Evolutionary conservation across 306 rosid genomes (phyloP).

Genomic region (Glycine latifolia): DNA sequence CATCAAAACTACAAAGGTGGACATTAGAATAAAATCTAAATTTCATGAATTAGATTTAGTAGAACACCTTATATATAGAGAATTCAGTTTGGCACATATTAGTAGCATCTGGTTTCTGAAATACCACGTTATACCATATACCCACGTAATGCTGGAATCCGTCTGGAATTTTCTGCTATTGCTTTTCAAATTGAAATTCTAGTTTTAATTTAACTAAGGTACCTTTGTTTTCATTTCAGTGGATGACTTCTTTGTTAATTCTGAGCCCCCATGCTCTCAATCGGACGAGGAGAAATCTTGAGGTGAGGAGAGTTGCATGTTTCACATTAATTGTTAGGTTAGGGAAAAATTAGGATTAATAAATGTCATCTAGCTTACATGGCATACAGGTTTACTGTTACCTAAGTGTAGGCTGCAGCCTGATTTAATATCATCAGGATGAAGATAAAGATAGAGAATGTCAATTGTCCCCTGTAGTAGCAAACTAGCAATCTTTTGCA

Average conservation of each 20-base stretch:
- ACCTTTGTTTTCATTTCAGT: conserved; percentile 59
- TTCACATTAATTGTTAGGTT: conserved; percentile 56
- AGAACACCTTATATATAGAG: neutral
- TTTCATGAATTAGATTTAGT: neutral
- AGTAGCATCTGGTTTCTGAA: neutral
- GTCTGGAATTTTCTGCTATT: too few species aligned
- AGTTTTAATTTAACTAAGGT: conserved; percentile 22
- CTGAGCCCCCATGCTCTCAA: conserved; percentile 80
- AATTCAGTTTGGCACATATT: neutral
- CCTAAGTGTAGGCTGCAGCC: conserved; percentile 50
- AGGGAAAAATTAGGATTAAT: conserved; percentile 52
- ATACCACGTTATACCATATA: neutral
- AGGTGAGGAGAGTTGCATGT: conserved; percentile 50
- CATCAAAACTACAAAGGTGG: neutral
- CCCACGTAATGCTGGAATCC: neutral
- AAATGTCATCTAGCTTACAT: conserved; percentile 51
- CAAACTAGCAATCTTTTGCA: conserved; percentile 47
- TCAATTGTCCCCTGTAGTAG: conserved; percentile 41
- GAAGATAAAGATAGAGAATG: conserved; percentile 50
- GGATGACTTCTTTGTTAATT: conserved; percentile 96
- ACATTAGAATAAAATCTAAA: neutral
- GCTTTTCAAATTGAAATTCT: neutral
- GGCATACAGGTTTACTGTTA: conserved; percentile 56
- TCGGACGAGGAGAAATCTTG: conserved; percentile 90
- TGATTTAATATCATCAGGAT: conserved; percentile 49